phyloP scores from a whole-genome alignment of 805 yeast genomes.

The Ogataea methylovora region DNA sequence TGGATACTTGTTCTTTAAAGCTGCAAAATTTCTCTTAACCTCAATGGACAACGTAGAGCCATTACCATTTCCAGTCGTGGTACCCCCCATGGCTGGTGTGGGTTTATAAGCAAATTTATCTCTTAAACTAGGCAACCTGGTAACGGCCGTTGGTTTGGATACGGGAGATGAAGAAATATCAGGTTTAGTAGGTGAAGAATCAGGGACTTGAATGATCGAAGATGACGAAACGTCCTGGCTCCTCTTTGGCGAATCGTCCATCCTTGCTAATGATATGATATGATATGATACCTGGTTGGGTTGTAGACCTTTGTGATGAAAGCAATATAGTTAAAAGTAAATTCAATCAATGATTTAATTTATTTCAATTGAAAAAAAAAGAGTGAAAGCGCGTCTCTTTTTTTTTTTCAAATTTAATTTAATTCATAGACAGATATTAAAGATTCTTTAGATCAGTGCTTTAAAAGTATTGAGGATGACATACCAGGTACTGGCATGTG shows the following conservation, averaged over 20 bases:
- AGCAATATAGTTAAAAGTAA: no score
- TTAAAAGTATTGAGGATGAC: no score
- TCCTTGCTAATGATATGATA: constrained; percentile 6
- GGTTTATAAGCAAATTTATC: constrained; percentile 35
- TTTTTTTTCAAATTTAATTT: no score
- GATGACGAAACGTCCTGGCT: constrained; percentile 3
- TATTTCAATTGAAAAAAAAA: no score
- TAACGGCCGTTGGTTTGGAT: constrained; percentile 6
- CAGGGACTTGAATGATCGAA: constrained; percentile 39
- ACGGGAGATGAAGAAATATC: constrained; percentile 15
- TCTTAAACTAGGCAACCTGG: constrained; percentile 26
- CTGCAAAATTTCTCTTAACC: constrained; percentile 19
- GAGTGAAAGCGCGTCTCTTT: no score
- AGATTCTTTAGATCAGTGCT: no score
- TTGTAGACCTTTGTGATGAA: no score
- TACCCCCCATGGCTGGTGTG: neutral
- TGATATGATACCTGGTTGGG: neutral
- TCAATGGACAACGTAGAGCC: constrained; percentile 16
- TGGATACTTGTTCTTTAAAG: constrained; percentile 26
- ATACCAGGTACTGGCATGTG: constrained; percentile 45
- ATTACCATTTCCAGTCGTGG: neutral
- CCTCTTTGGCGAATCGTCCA: constrained; percentile 1
- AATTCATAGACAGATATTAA: no score
- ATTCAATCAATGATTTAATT: no score
- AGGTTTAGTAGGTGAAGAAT: constrained; percentile 34